A percentile compares a stretch with the other conserved stretches of the same genome.
Evolutionary conservation across 306 rosid genomes (phyloP).

Genomic region (Bauhinia variegata): DNA sequence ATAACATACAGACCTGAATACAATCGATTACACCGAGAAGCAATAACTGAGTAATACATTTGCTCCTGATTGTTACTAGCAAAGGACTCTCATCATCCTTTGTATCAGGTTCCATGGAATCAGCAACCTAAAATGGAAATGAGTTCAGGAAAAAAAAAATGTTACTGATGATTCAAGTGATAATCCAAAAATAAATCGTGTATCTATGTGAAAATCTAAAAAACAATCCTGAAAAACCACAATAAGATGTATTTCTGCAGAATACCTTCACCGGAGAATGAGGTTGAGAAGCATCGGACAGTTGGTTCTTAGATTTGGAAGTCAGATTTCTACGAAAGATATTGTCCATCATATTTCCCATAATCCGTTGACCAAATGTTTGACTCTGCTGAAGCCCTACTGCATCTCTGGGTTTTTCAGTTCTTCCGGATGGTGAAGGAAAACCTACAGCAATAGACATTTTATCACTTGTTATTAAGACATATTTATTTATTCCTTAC

Average conservation of each 20-base stretch:
- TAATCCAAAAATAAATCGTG: conserved; percentile 11
- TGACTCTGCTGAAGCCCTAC: conserved; percentile 75
- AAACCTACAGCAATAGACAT: conserved; percentile 61
- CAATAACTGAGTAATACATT: conserved; percentile 89
- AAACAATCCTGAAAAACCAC: conserved; percentile 11
- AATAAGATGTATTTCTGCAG: conserved; percentile 9
- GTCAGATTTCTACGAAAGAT: conserved; percentile 86
- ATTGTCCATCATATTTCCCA: conserved; percentile 95
- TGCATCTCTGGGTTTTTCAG: conserved; percentile 60
- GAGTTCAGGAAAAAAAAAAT: conserved; percentile 26
- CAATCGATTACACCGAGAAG: conserved; percentile 89
- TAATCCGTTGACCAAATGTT: conserved; percentile 93
- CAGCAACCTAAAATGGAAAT: conserved; percentile 64
- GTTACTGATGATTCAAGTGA: conserved; percentile 17
- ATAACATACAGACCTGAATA: conserved; percentile 74
- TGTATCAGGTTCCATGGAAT: conserved; percentile 62
- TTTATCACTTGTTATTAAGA: conserved; percentile 23
- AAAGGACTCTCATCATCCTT: conserved; percentile 80
- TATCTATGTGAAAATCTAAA: too few species aligned
- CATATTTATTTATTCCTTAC: conserved; percentile 28
- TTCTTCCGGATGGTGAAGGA: conserved; percentile 80
- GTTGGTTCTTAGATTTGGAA: conserved; percentile 65
- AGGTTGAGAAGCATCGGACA: conserved; percentile 76
- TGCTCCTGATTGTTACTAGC: conserved; percentile 78
- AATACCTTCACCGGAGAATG: conserved; percentile 84